Base-by-base conservation (phyloP, 2,329 filamentous ascomycete species). In the Peltaster fructicola region DNA sequence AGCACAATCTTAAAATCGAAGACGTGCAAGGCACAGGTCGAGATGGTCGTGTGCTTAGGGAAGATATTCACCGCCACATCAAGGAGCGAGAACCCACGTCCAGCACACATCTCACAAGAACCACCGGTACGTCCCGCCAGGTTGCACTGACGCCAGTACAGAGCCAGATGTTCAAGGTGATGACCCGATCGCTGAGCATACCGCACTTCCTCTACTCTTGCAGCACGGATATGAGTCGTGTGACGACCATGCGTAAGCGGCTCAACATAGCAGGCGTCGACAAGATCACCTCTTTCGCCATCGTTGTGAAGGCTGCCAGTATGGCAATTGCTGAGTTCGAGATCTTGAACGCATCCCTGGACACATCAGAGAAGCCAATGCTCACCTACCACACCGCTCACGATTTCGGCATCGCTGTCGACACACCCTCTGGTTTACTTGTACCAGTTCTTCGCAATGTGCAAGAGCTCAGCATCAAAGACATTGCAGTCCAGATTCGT, bases 141-240 rank as follows among this genome's bases (percentile, higher is more conserved):
- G 61, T 74, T 15, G 58, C 67, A 29, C 59, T 98, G 32, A 79
- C 79, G 8, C 73, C 73, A 17, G 76, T 79, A 8, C 85, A 95
- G 54, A 63, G 68, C 17, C 76, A 81, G 46, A 98, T 98, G 88
- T 95, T 92, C 70, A 93, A 90, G 57, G 67, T 73, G 31, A 98
- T 98, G 88, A 93, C 85, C 8, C 72, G 72, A 30, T 93, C 85
- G 3, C 65, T 98, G 34, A 68, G 55, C 24, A 95, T 93, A 40
- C 88, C 88, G 0, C 88, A 95, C 53, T 93, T 98, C 54, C 68
- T 95, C 32, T 98, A 91, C 56, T 76, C 81, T 18, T 82, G 92
- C 52, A 79, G 85, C 46, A 61, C 92, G 24, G 77, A 90, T 54
- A 74, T 93, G 49, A 73, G 76, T 20, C 60, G 65, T 18, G 65